Evolutionary conservation across 2,329 filamentous ascomycete genomes (phyloP), one percentile per base, ranked within the genome.

Genomic region (Aspergillus oerlinghausenensis): DNA sequence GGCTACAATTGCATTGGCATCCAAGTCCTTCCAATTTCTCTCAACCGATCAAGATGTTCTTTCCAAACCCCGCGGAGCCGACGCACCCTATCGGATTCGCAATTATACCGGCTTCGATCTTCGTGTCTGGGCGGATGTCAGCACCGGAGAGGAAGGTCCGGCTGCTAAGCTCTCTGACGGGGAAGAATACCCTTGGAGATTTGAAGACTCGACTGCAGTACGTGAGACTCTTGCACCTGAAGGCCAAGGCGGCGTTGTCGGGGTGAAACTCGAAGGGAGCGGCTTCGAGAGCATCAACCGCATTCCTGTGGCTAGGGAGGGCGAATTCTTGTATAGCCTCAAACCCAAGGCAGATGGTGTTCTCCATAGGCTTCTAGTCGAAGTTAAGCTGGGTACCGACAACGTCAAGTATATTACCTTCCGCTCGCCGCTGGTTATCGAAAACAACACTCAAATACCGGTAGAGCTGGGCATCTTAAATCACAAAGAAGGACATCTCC

Each of bases 401-500:
- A 97, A 97, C 67, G 90, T 99, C 76, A 99, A 99, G 77, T 95
- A 96, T 71, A 95, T 99, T 68, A 99, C 92, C 1, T 87, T 99
- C 67, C 85, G 94, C 26, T 97, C 93, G 19, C 94, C 94, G 0
- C 78, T 99, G 1, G 77, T 97, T 0, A 86, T 99, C 7, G 94
- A 99, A 71, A 99, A 99, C 73, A 89, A 94, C 61, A 99, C 94
- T 0, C 91, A 99, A 70, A 96, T 99, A 47, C 93, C 94, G 0
- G 87, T 99, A 14, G 94, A 99, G 73, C 75, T 99, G 23, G 95
- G 94, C 17, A 86, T 99, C 17, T 97, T 90, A 69, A 94, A 93
- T 71, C 86, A 86, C 0, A 85, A 90, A 60, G 88, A 96, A 56
- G 92, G 92, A 0, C 88, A 97, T 71, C 80, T 99, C 19, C 83